A percentile compares a stretch with the other conserved stretches of the same genome.
These are phyloP conservation scores for Collybia sordida DNA, from an alignment of 768 basidiomycete genomes.

Conservation along the genomic window DNA sequence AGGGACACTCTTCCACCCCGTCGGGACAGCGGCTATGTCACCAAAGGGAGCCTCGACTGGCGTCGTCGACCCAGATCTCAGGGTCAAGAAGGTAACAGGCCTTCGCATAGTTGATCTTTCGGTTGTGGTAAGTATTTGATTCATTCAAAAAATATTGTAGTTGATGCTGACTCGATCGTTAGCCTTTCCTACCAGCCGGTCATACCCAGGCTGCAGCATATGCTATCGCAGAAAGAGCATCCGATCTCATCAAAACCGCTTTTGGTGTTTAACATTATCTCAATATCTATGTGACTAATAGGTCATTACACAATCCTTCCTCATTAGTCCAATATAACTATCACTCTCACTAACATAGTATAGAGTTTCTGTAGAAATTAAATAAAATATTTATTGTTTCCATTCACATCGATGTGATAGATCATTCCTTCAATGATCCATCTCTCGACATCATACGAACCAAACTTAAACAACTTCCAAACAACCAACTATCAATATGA, in stretches of 20 bases:
- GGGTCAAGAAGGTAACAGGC: slow-evolving; percentile 13
- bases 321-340: too few species aligned
- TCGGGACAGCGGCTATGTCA: slow-evolving; percentile 14
- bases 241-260: slow-evolving; percentile 12
- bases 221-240: slow-evolving; percentile 16
- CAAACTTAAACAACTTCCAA: too few species aligned
- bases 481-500: too few species aligned
- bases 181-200: slow-evolving; percentile 14
- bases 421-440: too few species aligned
- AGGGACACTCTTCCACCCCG: slow-evolving; percentile 7
- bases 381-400: too few species aligned
- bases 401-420: too few species aligned
- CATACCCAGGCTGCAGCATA: slow-evolving; percentile 15
- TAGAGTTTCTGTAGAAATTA: too few species aligned
- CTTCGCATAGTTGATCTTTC: slow-evolving; percentile 18
- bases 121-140: slow-evolving; percentile 10
- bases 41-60: slow-evolving; percentile 9
- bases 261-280: too few species aligned
- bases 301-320: too few species aligned
- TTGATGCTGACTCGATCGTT: not conserved
- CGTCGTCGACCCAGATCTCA: slow-evolving; percentile 16
- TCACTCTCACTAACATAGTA: too few species aligned
- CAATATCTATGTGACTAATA: too few species aligned
- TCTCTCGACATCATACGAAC: too few species aligned
- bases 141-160: not conserved